Percentiles rank a stretch among this genome's conserved stretches.
Conservation (phyloP, 1,284 basidiomycete genomes). For the Naganishia sp. region DNA sequence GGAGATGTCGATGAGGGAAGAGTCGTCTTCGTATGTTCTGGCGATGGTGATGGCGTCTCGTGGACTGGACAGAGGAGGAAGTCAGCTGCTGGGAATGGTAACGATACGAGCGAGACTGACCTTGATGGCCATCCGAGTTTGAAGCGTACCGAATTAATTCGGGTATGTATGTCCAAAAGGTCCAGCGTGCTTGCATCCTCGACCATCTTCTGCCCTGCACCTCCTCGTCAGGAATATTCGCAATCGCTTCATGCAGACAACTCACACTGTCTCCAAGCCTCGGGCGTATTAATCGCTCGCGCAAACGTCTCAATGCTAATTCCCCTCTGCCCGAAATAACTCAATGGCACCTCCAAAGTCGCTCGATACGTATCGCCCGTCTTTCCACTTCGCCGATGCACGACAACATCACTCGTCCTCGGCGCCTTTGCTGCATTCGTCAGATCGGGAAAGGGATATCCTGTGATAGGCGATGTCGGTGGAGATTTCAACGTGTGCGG, state of each 20-base stretch:
- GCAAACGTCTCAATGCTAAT: slow-evolving; percentile 76
- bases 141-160: slow-evolving; percentile 86
- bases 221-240: not conserved
- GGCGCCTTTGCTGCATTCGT: not conserved
- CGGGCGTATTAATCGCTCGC: slow-evolving; percentile 77
- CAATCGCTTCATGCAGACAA: slow-evolving; percentile 3
- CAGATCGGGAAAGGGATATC: slow-evolving; percentile 21
- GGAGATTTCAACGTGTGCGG: not conserved
- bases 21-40: slow-evolving; percentile 74
- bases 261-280: slow-evolving; percentile 72
- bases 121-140: slow-evolving; percentile 94
- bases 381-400: slow-evolving; percentile 55
- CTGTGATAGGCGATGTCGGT: not conserved
- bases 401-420: slow-evolving; percentile 48
- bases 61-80: slow-evolving; percentile 76
- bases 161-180: slow-evolving; percentile 78
- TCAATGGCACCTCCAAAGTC: slow-evolving; percentile 67
- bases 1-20: slow-evolving; percentile 85
- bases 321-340: slow-evolving; percentile 59
- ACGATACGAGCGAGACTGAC: slow-evolving; percentile 67
- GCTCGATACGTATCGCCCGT: slow-evolving; percentile 79
- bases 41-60: slow-evolving; percentile 91
- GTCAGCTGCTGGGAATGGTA: slow-evolving; percentile 88
- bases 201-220: slow-evolving; percentile 80
- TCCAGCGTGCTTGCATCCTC: slow-evolving; percentile 81